Evolutionary conservation across 2,329 filamentous ascomycete species (phyloP).

Genomic region (Elsinoe arachidis): DNA sequence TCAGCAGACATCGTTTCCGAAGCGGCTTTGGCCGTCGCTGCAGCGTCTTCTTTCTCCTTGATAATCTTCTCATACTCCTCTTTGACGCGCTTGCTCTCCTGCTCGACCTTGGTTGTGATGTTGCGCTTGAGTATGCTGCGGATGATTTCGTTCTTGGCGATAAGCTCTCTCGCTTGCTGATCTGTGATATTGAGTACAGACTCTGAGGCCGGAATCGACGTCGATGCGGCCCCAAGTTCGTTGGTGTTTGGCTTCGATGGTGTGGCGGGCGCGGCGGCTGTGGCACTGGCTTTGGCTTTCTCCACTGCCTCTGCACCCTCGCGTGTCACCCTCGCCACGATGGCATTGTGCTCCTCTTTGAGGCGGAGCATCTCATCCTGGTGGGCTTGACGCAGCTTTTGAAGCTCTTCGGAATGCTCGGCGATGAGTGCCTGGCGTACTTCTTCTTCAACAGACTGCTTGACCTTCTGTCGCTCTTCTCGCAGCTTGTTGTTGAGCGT

Average conservation of each 20-base stretch:
- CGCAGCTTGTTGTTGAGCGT: constrained; percentile 59
- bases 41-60: constrained; percentile 18
- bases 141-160: constrained; percentile 42
- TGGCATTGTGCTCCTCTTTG: constrained; percentile 29
- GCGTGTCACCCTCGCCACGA: constrained; percentile 29
- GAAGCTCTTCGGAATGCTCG: constrained; percentile 41
- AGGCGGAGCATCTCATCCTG: constrained; percentile 35
- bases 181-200: constrained; percentile 35
- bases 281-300: constrained; percentile 22
- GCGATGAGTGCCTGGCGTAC: constrained; percentile 26
- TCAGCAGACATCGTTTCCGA: background rate
- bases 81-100: constrained; percentile 32
- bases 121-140: constrained; percentile 49
- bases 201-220: constrained; percentile 3
- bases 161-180: constrained; percentile 41
- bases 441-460: constrained; percentile 30
- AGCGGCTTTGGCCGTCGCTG: constrained; percentile 30
- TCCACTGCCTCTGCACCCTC: constrained; percentile 31
- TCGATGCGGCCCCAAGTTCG: constrained; percentile 11
- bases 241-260: constrained; percentile 20
- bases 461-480: constrained; percentile 32
- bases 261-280: constrained; percentile 26
- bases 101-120: constrained; percentile 41
- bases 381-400: constrained; percentile 40
- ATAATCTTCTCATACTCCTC: constrained; percentile 25